Evolutionary conservation across 129 eudicot genomes (phyloP), one percentile per base, ranked within the genome.

Genomic region (Arctium minus): DNA sequence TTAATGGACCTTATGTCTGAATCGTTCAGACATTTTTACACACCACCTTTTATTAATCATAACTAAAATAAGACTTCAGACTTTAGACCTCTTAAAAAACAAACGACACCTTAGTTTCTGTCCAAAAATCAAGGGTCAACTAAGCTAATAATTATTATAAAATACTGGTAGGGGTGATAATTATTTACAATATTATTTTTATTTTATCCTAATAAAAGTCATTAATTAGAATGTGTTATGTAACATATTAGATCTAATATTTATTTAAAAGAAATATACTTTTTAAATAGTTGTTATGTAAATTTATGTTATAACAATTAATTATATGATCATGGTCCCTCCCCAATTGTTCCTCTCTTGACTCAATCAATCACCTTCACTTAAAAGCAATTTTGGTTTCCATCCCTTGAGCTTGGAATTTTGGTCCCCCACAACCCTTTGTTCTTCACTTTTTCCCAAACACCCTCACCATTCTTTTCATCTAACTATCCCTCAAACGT

Each of bases 361-460:
- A 80, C 78, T 80, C 84, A 37, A 80, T 72, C 72, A 80, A 80
- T 72, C 84, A 80, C 78, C 78, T 80, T 80, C 84, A 22, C 40
- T 36, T 22, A 72, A 80, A 80, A 80, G 83, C 84, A 72, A 72
- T 9, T 80, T 72, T 50, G 72, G 84, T 35, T 72, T 80, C 78
- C 72, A 80, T 80, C 84, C 84, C 53, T 72, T 72, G 39, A 48
- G 36, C 84, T 80, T 72, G 84, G 84, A 80, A 71, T 56, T 35
- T 72, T 80, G 84, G 78, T 50, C 72, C 78, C 40, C 84, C 77
- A 80, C 78, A 40, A 72, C 15, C 53, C 15, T 27, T 48, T 31
- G 1, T 42, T 44, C 44, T 68, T 31, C 46, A 62, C 22, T 31
- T 69, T 40, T 32, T 12, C 31, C 64, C 13, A 7, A 27, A 37